Evolutionary conservation across 1,284 basidiomycete species (phyloP).

Genomic region (Cutaneotrichosporon mucoides): DNA sequence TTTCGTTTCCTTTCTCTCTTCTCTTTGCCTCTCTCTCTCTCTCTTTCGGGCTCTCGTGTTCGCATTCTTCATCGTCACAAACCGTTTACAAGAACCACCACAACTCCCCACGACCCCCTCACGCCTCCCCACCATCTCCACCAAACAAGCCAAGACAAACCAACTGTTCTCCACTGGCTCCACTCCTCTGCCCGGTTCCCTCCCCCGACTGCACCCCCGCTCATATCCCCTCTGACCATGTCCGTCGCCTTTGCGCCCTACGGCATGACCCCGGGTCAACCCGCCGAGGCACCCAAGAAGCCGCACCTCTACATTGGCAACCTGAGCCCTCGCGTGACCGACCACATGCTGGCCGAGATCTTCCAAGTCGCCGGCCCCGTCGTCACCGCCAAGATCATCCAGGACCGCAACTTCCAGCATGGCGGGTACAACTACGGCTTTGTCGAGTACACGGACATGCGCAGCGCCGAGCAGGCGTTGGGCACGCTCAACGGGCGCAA

Average conservation of each 20-base stretch:
- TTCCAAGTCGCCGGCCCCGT: constrained; percentile 93
- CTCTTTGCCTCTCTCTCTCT: background rate
- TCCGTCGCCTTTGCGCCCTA: background rate
- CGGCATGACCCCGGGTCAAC: constrained; percentile 1
- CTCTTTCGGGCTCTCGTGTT: constrained; percentile 5
- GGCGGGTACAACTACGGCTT: constrained; percentile 98
- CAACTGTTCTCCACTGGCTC: background rate
- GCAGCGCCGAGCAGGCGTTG: constrained; percentile 91
- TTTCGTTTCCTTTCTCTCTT: constrained; percentile 2
- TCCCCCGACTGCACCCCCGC: background rate
- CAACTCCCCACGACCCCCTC: background rate
- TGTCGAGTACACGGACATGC: constrained; percentile 96
- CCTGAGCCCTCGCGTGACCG: constrained; percentile 78
- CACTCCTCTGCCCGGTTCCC: background rate
- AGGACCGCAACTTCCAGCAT: constrained; percentile 95
- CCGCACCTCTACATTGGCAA: constrained; percentile 98
- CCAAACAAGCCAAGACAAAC: background rate
- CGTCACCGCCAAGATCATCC: constrained; percentile 97
- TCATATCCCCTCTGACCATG: background rate
- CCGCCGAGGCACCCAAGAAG: constrained; percentile 42
- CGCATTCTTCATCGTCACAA: background rate
- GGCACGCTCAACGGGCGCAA: constrained; percentile 95
- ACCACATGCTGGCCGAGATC: constrained; percentile 79
- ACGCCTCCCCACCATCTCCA: background rate
- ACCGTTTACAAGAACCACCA: background rate